A percentile compares a stretch with the other conserved stretches of the same genome.
Evolutionary conservation across 345 rosid genomes (phyloP).

Genomic region (Melastoma malabathricum): DNA sequence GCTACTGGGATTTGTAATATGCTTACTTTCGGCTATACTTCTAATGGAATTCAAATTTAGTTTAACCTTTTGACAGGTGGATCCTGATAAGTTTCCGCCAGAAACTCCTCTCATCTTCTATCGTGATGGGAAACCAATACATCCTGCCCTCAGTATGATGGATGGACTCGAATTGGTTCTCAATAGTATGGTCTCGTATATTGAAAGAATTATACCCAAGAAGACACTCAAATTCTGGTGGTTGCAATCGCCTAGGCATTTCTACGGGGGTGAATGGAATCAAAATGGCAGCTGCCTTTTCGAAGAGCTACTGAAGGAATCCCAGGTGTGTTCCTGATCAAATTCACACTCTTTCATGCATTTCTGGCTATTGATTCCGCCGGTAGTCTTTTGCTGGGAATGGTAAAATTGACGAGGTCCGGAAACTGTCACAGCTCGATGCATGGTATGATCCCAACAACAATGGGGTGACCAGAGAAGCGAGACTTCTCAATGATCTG

Average conservation of each 20-base stretch:
- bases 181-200: conserved; percentile 51
- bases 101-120: conserved; percentile 81
- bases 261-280: conserved; percentile 89
- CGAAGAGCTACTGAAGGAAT: conserved; percentile 46
- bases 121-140: conserved; percentile 44
- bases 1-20: too few relatives aligned
- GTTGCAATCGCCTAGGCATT: conserved; percentile 89
- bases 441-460: conserved; percentile 87
- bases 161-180: conserved; percentile 73
- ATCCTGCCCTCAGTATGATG: conserved; percentile 53
- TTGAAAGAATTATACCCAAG: conserved; percentile 42
- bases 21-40: too few relatives aligned
- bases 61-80: conserved; percentile 42
- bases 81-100: conserved; percentile 75
- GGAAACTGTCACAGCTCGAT: conserved; percentile 68
- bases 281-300: conserved; percentile 87
- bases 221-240: conserved; percentile 80
- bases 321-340: conserved; percentile 32
- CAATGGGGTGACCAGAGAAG: conserved; percentile 82
- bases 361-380: not conserved
- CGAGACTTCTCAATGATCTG: conserved; percentile 46
- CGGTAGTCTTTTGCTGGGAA: not conserved
- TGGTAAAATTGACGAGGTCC: conserved; percentile 2
- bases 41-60: too few relatives aligned
- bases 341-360: not conserved